These are phyloP conservation scores for Mrakia hoshinonis DNA, from an alignment of 768 basidiomycete genomes.

Conservation along the genomic window DNA sequence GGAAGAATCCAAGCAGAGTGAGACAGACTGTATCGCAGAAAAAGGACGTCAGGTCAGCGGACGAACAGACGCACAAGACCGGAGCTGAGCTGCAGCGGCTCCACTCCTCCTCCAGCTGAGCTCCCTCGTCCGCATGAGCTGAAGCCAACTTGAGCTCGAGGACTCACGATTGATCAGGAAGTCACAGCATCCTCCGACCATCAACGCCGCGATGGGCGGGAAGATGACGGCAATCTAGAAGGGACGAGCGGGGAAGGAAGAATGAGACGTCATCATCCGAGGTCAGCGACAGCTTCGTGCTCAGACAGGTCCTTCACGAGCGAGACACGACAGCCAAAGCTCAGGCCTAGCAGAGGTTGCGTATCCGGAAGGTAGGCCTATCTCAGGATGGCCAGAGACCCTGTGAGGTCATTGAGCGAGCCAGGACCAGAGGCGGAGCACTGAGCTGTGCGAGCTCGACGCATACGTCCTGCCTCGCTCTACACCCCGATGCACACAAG, in stretches of 20 bases:
- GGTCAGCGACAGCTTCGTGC: neutral
- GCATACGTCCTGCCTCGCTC: neutral
- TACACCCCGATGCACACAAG: neutral
- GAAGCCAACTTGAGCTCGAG: no score
- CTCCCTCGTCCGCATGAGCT: no score
- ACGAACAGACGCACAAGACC: no score
- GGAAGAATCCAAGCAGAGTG: neutral
- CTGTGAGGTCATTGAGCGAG: neutral
- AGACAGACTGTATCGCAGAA: neutral
- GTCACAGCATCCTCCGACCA: slow-evolving; percentile 16
- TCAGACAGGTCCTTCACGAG: neutral
- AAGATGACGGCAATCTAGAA: slow-evolving; percentile 15
- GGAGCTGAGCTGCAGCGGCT: no score
- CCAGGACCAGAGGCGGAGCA: neutral
- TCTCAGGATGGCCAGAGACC: neutral
- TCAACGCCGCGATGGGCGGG: slow-evolving; percentile 10
- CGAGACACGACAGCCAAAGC: neutral
- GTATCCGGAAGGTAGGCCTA: neutral
- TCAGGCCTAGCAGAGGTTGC: no score
- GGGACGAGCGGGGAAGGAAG: neutral
- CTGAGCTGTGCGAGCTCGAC: neutral
- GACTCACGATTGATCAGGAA: slow-evolving; percentile 15
- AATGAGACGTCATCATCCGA: neutral
- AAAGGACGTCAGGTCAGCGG: no score
- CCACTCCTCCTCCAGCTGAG: no score